phyloP scores from a whole-genome alignment of 139 green algal species.

The Volvox africanus region DNA sequence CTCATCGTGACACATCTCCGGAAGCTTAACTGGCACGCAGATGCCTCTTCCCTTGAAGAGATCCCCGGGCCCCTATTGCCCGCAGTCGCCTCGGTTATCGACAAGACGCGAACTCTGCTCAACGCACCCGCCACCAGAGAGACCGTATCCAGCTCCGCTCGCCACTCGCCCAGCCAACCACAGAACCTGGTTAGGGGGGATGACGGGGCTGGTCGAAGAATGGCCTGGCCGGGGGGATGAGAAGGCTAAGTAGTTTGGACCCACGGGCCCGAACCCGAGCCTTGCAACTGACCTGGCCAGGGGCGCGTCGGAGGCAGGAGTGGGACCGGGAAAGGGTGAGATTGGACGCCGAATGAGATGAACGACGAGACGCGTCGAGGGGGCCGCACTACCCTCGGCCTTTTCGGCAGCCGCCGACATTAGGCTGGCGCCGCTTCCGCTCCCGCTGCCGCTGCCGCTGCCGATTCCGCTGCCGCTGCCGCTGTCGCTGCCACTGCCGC shows the following conservation, averaged over 20 bases:
- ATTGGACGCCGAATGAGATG: neutral
- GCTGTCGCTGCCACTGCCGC: neutral
- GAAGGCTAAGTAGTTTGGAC: no score
- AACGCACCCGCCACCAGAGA: neutral
- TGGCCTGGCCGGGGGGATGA: no score
- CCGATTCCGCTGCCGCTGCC: neutral
- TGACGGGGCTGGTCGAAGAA: no score
- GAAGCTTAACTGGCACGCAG: no score
- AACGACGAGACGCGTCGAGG: neutral
- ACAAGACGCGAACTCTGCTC: no score
- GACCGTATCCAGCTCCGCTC: neutral
- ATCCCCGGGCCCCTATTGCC: no score
- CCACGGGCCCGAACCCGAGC: neutral
- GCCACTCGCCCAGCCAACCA: slow-evolving; percentile 54
- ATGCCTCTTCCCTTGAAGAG: no score
- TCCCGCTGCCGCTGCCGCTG: neutral
- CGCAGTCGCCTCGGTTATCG: no score
- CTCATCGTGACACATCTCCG: no score
- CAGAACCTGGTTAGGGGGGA: slow-evolving; percentile 27
- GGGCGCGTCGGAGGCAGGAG: slow-evolving; percentile 24
- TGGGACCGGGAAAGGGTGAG: slow-evolving; percentile 22
- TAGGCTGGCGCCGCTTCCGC: neutral
- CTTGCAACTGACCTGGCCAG: slow-evolving; percentile 35
- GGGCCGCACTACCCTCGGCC: neutral
- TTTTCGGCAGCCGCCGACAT: neutral